Conservation (phyloP, 148 eudicot species). For the Heliosperma pusillum region DNA sequence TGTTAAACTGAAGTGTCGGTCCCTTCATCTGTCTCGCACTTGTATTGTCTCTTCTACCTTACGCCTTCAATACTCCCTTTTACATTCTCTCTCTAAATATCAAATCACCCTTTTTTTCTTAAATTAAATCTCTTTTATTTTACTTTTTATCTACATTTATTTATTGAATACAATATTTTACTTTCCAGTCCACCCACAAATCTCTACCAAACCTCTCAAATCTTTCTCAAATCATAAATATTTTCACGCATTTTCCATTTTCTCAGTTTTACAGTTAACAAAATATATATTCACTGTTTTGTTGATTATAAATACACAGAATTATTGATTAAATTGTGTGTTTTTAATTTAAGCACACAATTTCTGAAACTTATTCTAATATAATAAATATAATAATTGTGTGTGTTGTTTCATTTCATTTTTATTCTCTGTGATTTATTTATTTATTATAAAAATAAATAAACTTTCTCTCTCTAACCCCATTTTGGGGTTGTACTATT, state of each 20-base stretch:
- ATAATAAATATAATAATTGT: too few relatives aligned
- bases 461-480: constrained; percentile 10
- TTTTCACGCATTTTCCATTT: background rate
- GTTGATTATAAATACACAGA: too few relatives aligned
- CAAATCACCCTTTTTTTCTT: background rate
- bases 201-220: background rate
- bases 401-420: background rate
- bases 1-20: constrained; percentile 22
- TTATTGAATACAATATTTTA: background rate
- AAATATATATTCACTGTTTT: background rate
- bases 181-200: background rate
- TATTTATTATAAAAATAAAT: too few relatives aligned
- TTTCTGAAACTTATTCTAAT: background rate
- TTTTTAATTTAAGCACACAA: background rate
- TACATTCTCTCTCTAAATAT: background rate
- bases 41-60: constrained; percentile 32
- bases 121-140: background rate
- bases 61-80: constrained; percentile 33
- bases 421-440: background rate
- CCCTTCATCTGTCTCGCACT: constrained; percentile 13
- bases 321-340: background rate
- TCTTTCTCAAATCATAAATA: background rate
- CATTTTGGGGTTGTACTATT: background rate
- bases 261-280: background rate
- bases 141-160: background rate